Conservation (phyloP, 106 monocot species). For the Narthecium ossifragum region DNA sequence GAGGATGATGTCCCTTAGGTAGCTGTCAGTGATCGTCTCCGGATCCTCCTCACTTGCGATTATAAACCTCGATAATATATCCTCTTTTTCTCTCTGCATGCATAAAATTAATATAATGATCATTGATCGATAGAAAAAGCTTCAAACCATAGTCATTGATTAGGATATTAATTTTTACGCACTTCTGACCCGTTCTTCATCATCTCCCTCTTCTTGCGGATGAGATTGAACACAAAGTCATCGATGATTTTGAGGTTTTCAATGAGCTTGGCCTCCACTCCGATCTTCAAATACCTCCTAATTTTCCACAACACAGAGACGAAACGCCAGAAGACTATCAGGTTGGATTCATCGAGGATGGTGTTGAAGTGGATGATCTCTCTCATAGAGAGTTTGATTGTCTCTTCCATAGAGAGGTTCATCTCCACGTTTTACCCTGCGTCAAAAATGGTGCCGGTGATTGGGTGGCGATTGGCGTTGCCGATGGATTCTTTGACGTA, state of each 20-base stretch:
- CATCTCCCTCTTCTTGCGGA: conserved; percentile 5
- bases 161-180: background rate
- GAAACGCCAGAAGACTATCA: background rate
- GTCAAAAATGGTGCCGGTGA: conserved; percentile 36
- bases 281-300: background rate
- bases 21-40: background rate
- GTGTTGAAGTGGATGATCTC: conserved; percentile 25
- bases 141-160: too few relatives aligned
- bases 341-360: conserved; percentile 3
- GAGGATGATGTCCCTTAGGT: conserved; percentile 12
- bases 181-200: background rate
- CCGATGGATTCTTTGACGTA: conserved; percentile 18
- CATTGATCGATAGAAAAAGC: background rate
- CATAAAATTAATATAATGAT: background rate
- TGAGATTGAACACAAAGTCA: conserved; percentile 19
- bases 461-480: conserved; percentile 8
- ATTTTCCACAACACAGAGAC: background rate
- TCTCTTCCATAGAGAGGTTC: too few relatives aligned
- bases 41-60: conserved; percentile 2
- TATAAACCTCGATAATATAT: conserved; percentile 13
- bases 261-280: background rate
- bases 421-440: too few relatives aligned
- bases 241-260: background rate
- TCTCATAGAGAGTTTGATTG: too few relatives aligned
- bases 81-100: conserved; percentile 5